Evolutionary conservation across 2,329 filamentous ascomycete genomes (phyloP).

Genomic region (Macrophomina tecta): DNA sequence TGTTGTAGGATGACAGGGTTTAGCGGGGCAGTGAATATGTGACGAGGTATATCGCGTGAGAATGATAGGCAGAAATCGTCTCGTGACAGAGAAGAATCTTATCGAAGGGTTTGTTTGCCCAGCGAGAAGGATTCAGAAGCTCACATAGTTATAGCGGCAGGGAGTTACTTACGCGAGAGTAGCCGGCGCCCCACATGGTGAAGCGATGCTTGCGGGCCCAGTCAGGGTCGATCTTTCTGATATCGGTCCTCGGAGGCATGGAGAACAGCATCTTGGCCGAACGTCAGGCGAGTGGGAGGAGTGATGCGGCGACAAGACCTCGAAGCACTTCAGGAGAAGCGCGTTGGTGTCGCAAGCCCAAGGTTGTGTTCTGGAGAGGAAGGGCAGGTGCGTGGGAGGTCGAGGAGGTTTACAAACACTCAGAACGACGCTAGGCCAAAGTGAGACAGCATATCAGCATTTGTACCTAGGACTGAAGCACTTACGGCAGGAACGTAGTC

Average conservation of each 20-base stretch:
- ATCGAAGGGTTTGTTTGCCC: not conserved
- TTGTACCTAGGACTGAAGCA: too few species aligned
- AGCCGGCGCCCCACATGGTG: not conserved
- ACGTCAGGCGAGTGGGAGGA: not conserved
- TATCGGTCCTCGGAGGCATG: not conserved
- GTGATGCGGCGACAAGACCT: not conserved
- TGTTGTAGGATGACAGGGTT: not conserved
- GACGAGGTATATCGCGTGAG: too few species aligned
- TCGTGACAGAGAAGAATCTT: too few species aligned
- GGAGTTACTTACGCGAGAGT: not conserved
- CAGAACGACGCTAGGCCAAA: slow-evolving; percentile 3
- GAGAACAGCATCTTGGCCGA: not conserved
- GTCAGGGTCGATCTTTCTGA: slow-evolving; percentile 1
- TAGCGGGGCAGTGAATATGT: too few species aligned
- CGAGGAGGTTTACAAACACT: not conserved
- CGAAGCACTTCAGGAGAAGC: slow-evolving; percentile 10
- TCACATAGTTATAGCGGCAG: not conserved
- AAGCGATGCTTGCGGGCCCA: not conserved
- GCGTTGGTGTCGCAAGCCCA: slow-evolving; percentile 7
- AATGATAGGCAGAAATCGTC: too few species aligned
- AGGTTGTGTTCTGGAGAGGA: slow-evolving; percentile 12
- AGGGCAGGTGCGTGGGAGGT: not conserved
- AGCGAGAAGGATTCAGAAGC: not conserved
- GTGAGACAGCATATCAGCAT: not conserved
- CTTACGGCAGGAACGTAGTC: not conserved